Evolutionary conservation across 2,329 filamentous ascomycete genomes (phyloP).

Genomic region (Colletotrichum sp.): DNA sequence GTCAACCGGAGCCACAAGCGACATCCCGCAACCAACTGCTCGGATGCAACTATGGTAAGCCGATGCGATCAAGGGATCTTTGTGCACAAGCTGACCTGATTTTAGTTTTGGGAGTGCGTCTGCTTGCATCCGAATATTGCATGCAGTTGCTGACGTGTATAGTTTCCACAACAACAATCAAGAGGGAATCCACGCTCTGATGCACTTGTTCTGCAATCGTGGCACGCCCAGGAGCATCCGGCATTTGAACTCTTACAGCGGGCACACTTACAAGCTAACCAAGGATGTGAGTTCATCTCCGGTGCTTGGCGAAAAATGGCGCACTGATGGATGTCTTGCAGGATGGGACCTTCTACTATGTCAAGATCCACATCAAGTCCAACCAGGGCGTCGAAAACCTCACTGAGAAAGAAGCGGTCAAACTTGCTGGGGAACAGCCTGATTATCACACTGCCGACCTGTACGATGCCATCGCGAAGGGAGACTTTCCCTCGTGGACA

Average conservation of each 20-base stretch:
- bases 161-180: slow-evolving; percentile 35
- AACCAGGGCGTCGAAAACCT: slow-evolving; percentile 46
- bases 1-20: slow-evolving; percentile 46
- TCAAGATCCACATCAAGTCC: slow-evolving; percentile 50
- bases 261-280: slow-evolving; percentile 48
- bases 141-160: slow-evolving; percentile 36
- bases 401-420: slow-evolving; percentile 36
- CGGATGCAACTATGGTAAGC: slow-evolving; percentile 49
- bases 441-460: slow-evolving; percentile 56
- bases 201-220: slow-evolving; percentile 51
- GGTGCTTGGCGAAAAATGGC: slow-evolving; percentile 5
- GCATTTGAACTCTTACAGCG: slow-evolving; percentile 45
- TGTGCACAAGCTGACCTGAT: neutral
- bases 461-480: slow-evolving; percentile 44
- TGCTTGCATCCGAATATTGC: slow-evolving; percentile 58
- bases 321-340: slow-evolving; percentile 14
- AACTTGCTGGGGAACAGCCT: slow-evolving; percentile 45
- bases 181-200: slow-evolving; percentile 50
- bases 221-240: slow-evolving; percentile 47
- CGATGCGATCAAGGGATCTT: slow-evolving; percentile 8
- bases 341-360: slow-evolving; percentile 46
- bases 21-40: slow-evolving; percentile 39
- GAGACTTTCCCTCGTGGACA: slow-evolving; percentile 52
- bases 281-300: slow-evolving; percentile 28
- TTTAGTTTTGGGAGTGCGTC: slow-evolving; percentile 30